Base-by-base conservation (phyloP, 257 asterid species). In the Verbena officinalis region DNA sequence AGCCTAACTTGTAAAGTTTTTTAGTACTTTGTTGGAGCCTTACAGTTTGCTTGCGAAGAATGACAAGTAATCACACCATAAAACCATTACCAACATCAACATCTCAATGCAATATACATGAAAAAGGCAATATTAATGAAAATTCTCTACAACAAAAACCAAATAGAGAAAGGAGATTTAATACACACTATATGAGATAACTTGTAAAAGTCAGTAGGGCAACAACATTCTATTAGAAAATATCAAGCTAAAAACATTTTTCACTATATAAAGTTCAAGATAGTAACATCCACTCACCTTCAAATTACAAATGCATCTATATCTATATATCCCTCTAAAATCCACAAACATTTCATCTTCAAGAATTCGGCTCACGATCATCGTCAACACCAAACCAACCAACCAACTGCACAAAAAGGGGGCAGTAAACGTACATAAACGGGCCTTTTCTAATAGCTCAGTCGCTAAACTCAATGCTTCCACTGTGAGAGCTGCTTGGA, bases 391-490 rank as follows among this genome's bases (percentile, higher is more conserved):
- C 72, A 57, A 61, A 55, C n/a, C 31, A 48, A 24, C 79, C 77
- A 74, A 43, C 51, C 51, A 36, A 49, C 36, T 10, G 44, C 39
- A 36, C 51, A 21, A 10, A 65, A 17, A 15, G 27, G 60, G 45
- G 2, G n/a, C n/a, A n/a, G n/a, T n/a, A n/a, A 40, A 69, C 55
- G 36, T 2, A 30, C 7, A 7, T 30, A 30, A 30, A 30, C 36
- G 36, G 42, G 16, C 9, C 16, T 58, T 42, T 22, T 20, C 30
- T 12, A 12, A 5, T 13, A 52, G 39, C 65, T 82, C 82, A 81
- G 59, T 85, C 91, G 50, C 96, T 84, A 55, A 78, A 83, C 73
- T 93, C 97, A 13, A 76, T 76, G 67, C 95, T 89, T 55, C 89
- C 91, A 30, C 95, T 83, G 55, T 67, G 86, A 30, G 99, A 87